Evolutionary conservation across 495 filamentous ascomycete species (phyloP).

Genomic region (Penicillium desertorum): DNA sequence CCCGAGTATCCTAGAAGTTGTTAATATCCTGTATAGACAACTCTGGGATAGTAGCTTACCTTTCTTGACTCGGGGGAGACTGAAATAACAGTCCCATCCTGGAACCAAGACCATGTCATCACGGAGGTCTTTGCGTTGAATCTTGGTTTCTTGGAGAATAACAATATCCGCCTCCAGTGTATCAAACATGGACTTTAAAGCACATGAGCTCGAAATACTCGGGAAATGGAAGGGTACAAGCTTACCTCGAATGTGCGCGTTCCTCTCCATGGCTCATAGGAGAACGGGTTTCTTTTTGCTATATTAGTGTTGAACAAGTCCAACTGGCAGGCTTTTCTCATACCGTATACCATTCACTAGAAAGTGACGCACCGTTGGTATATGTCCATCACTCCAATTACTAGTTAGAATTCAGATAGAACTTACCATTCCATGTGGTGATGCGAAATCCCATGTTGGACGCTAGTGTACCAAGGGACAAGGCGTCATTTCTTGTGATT

Average conservation of each 20-base stretch:
- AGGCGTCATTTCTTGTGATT: slow-evolving; percentile 20
- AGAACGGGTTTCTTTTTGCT: slow-evolving; percentile 76
- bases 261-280: slow-evolving; percentile 91
- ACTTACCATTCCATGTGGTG: slow-evolving; percentile 86
- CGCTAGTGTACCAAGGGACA: not conserved
- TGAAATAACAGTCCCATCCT: slow-evolving; percentile 97
- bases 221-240: not conserved
- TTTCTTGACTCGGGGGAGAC: slow-evolving; percentile 88
- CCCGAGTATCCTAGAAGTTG: slow-evolving; percentile 79
- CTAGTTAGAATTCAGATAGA: slow-evolving; percentile 1
- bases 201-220: not conserved
- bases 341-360: slow-evolving; percentile 92
- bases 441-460: slow-evolving; percentile 70
- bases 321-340: slow-evolving; percentile 15
- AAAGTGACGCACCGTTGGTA: slow-evolving; percentile 13
- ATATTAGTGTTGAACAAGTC: not conserved
- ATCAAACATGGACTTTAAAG: slow-evolving; percentile 80
- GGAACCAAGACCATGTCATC: slow-evolving; percentile 97
- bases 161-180: slow-evolving; percentile 91
- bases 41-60: slow-evolving; percentile 41
- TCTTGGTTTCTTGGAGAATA: slow-evolving; percentile 94
- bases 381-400: not conserved
- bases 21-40: slow-evolving; percentile 4
- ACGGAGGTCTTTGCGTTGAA: slow-evolving; percentile 86
- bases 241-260: slow-evolving; percentile 77